Evolutionary conservation across 371 early-diverging fungal genomes (phyloP), one percentile per base, ranked within the genome.

Genomic region (Mortierella sp.): DNA sequence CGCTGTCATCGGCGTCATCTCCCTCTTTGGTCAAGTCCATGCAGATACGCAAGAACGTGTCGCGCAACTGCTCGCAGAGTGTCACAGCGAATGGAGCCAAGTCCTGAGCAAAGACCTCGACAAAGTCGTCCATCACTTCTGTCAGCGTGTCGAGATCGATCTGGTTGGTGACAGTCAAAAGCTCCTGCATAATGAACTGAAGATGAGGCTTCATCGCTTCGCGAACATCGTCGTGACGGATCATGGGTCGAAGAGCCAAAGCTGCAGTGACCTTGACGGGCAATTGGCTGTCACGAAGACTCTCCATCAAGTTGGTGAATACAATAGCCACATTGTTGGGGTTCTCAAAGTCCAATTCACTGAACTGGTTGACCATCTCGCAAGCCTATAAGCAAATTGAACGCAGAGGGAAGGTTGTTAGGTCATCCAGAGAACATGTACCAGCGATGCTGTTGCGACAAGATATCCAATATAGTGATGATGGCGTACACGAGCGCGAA

Each of bases 241-340:
- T 86, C 86, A 95, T 85, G 37, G 89, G 88, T 60, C 88, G 86
- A 45, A 97, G 78, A 2, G 94, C 91, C 63, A 94, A 74, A n/a
- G 95, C 91, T 28, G 95, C 95, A 60, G 88, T 88, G n/a, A 95
- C 92, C 60, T 91, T 88, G 54, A 96, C 95, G 16, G 96, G 95
- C 6, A 95, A 78, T 74, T 96, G 94, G 5, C 85, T 28, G 67
- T 95, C 96, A 31, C 85, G 81, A 37, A 97, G 72, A 51, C 89
- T 83, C 13, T 82, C 81, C 27, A 93, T 69, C 9, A 94, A 84
- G 37, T 80, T 79, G 60, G 90, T 84, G 70, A 94, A 91, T 40
- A 89, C 79, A 5, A 79, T 71, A 14, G 79, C 82, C 21, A 85
- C 60, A 55, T 90, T 85, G 78, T 82, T 61, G 56, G 68, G 51